Conservation (phyloP, 257 asterid species). For the Nicotiana tabacum region DNA sequence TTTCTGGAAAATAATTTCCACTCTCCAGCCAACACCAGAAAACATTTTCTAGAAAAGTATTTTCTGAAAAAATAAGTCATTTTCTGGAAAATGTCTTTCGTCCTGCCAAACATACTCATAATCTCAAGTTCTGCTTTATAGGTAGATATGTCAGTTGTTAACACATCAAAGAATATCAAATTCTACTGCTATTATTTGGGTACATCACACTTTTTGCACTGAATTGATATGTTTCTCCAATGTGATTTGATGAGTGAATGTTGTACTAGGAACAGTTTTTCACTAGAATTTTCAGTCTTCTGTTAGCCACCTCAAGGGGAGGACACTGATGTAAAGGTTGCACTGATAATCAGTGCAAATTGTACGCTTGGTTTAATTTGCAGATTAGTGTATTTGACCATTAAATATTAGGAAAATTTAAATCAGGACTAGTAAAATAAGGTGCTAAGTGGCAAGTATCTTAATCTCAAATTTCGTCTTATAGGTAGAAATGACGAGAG, state of each 20-base stretch:
- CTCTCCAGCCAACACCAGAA: too few species aligned
- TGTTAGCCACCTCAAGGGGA: background rate
- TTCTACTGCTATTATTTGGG: background rate
- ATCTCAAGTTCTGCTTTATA: background rate
- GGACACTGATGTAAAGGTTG: background rate
- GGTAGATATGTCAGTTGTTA: background rate
- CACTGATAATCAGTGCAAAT: background rate
- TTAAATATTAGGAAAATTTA: background rate
- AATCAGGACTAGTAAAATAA: background rate
- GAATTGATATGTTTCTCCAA: background rate
- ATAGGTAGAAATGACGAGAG: background rate
- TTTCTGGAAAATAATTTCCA: background rate
- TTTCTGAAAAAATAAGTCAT: too few species aligned
- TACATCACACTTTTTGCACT: background rate
- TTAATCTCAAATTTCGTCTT: background rate
- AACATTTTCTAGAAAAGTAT: too few species aligned
- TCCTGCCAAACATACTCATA: too few species aligned
- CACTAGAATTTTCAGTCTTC: background rate
- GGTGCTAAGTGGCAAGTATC: background rate
- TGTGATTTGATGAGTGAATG: background rate
- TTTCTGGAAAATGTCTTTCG: too few species aligned
- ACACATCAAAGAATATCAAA: background rate
- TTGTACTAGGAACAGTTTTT: background rate
- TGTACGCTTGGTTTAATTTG: background rate
- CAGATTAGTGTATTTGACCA: background rate